phyloP scores from a whole-genome alignment of 768 basidiomycete genomes.

The Dioszegia aurantiaca region DNA sequence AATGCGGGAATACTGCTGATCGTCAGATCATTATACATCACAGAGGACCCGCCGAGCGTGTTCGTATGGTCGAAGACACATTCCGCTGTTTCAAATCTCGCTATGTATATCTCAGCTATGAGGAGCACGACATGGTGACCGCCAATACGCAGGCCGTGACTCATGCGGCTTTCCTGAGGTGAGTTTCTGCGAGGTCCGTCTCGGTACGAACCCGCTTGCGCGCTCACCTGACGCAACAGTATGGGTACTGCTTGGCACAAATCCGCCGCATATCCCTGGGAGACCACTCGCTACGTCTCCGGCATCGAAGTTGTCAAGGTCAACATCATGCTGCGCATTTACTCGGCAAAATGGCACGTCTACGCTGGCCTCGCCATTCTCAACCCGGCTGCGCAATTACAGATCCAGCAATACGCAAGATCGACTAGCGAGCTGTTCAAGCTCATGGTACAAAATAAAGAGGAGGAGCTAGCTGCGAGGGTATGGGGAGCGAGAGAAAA shows the following conservation, averaged over 20 bases:
- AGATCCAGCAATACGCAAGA: conserved; percentile 87
- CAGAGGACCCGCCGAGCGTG: conserved; percentile 69
- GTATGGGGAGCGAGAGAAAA: conserved; percentile 69
- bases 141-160: conserved; percentile 98
- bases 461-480: conserved; percentile 63
- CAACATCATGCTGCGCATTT: conserved; percentile 93
- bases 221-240: conserved; percentile 56
- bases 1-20: neutral
- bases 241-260: conserved; percentile 97
- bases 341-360: conserved; percentile 97
- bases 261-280: conserved; percentile 83
- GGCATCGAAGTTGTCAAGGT: conserved; percentile 98
- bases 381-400: conserved; percentile 80
- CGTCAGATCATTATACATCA: conserved; percentile 81
- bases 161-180: conserved; percentile 96
- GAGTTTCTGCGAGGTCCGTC: too few relatives aligned
- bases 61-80: conserved; percentile 75
- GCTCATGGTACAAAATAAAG: conserved; percentile 72
- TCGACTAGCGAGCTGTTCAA: conserved; percentile 88
- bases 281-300: conserved; percentile 83
- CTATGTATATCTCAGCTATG: conserved; percentile 89
- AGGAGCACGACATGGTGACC: conserved; percentile 92
- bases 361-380: conserved; percentile 98
- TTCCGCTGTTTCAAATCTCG: conserved; percentile 75
- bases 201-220: too few relatives aligned